Percentiles rank a stretch among this genome's conserved stretches.
Conservation (phyloP, 129 eudicot species). For the Dittrichia graveolens region DNA sequence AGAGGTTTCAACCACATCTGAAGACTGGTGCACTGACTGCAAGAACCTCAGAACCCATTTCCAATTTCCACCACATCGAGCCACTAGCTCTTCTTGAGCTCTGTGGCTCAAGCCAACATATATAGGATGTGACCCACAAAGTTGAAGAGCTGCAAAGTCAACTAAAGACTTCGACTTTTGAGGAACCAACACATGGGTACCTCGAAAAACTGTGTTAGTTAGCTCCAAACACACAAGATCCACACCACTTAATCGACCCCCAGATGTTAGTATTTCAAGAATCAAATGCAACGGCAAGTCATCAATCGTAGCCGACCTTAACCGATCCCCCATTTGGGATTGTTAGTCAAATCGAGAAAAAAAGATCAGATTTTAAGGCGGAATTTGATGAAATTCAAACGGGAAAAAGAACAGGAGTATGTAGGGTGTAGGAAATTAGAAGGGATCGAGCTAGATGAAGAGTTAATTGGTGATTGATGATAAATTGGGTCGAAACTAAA, state of each 20-base stretch:
- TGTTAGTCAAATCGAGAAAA: neutral
- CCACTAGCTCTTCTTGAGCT: slow-evolving; percentile 51
- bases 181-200: slow-evolving; percentile 40
- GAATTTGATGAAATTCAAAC: slow-evolving; percentile 51
- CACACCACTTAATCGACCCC: slow-evolving; percentile 61
- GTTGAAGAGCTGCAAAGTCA: slow-evolving; percentile 78
- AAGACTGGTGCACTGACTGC: slow-evolving; percentile 78
- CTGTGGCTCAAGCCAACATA: slow-evolving; percentile 43
- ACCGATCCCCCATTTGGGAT: slow-evolving; percentile 60
- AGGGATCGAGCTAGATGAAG: slow-evolving; percentile 33
- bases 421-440: slow-evolving; percentile 54
- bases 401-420: slow-evolving; percentile 40
- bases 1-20: slow-evolving; percentile 68
- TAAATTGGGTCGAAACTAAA: slow-evolving; percentile 40
- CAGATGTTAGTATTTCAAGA: slow-evolving; percentile 77
- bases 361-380: slow-evolving; percentile 56
- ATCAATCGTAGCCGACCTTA: slow-evolving; percentile 46
- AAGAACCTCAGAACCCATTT: slow-evolving; percentile 79
- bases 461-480: slow-evolving; percentile 32
- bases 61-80: slow-evolving; percentile 71
- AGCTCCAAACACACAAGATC: slow-evolving; percentile 83
- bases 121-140: slow-evolving; percentile 60
- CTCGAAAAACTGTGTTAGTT: slow-evolving; percentile 57
- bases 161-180: slow-evolving; percentile 62
- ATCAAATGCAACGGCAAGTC: slow-evolving; percentile 85